Evolutionary conservation across 495 filamentous ascomycete genomes (phyloP).

Genomic region (Cercophora scortea): DNA sequence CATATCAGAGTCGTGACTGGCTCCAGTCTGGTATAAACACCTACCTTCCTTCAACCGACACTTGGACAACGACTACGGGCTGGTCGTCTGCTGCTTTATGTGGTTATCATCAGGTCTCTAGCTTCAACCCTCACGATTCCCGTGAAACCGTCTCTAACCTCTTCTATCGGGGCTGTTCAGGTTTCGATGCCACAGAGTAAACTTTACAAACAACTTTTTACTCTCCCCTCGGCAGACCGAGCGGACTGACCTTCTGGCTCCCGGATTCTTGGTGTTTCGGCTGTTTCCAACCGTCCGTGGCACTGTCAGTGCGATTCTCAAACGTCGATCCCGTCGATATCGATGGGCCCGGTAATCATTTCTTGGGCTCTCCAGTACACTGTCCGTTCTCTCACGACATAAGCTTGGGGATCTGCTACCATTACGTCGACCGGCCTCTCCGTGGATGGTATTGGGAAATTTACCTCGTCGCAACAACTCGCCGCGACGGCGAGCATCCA

Average conservation of each 20-base stretch:
- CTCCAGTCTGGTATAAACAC: neutral
- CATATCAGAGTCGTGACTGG: neutral
- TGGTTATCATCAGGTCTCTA: neutral
- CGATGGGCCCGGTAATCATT: conserved; percentile 9
- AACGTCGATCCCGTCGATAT: conserved; percentile 25
- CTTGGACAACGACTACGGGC: neutral
- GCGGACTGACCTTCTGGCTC: conserved; percentile 3
- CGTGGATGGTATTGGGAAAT: neutral
- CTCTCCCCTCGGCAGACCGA: neutral
- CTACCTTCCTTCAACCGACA: neutral
- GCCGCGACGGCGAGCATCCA: neutral
- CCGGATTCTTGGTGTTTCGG: conserved; percentile 22
- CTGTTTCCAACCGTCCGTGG: conserved; percentile 17
- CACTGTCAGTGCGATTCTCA: conserved; percentile 26
- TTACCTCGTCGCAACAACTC: neutral
- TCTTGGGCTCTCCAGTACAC: neutral
- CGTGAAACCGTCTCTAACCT: neutral
- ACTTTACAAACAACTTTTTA: conserved; percentile 9
- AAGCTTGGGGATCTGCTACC: conserved; percentile 20
- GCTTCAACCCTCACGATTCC: neutral
- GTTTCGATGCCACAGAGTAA: neutral
- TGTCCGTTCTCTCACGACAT: conserved; percentile 3
- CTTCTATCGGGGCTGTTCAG: neutral
- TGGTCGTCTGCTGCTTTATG: neutral
- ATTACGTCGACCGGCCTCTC: neutral